phyloP scores from a whole-genome alignment of 2,329 filamentous ascomycete genomes.

The Diaporthe sp. region DNA sequence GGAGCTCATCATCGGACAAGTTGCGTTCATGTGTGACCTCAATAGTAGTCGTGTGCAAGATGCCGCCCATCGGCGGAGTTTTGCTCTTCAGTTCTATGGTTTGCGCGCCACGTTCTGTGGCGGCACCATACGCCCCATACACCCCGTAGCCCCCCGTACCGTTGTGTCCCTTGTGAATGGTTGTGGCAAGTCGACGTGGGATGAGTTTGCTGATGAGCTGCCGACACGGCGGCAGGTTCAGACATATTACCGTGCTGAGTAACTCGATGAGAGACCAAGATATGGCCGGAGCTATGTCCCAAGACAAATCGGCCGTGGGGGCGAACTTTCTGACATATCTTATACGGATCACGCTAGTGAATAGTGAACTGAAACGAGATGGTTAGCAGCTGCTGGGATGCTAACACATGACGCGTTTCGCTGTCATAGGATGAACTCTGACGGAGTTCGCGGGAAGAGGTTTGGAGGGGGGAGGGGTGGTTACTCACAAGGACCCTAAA shows the following conservation, averaged over 20 bases:
- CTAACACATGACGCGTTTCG: neutral
- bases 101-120: neutral
- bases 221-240: constrained; percentile 28
- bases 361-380: constrained; percentile 10
- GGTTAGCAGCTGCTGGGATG: constrained; percentile 14
- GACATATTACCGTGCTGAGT: constrained; percentile 33
- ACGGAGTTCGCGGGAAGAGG: too few species aligned
- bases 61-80: neutral
- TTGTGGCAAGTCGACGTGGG: constrained; percentile 24
- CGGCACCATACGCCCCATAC: constrained; percentile 15
- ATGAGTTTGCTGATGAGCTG: constrained; percentile 26
- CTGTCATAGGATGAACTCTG: neutral
- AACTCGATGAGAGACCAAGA: constrained; percentile 34
- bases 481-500: constrained; percentile 32
- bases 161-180: constrained; percentile 1
- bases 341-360: constrained; percentile 33
- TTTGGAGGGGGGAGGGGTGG: neutral
- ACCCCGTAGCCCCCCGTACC: constrained; percentile 1
- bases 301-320: constrained; percentile 32
- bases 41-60: constrained; percentile 22
- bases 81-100: constrained; percentile 4
- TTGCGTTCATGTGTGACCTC: constrained; percentile 21
- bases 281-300: constrained; percentile 33
- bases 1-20: neutral
- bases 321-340: constrained; percentile 30